Evolutionary conservation across 768 basidiomycete species (phyloP), one percentile per base, ranked within the genome.

Genomic region (Amanita rubescens): DNA sequence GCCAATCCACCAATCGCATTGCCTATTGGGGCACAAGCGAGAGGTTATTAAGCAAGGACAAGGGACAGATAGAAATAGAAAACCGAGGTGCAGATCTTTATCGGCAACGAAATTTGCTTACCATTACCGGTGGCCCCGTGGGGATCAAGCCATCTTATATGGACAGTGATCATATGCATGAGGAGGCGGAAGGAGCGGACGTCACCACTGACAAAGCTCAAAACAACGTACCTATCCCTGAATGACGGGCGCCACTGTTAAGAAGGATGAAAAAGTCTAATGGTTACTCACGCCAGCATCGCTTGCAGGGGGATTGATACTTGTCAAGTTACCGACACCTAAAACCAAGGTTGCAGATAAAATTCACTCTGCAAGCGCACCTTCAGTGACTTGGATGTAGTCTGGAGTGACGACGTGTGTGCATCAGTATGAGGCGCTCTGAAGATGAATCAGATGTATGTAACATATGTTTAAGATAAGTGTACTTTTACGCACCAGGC

Each of bases 381-480:
- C 90, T 35, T n/a, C n/a, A n/a, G 81, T 82, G 51, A 89, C 69
- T 61, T 86, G 87, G 32, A 88, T 73, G 64, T 81, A 90, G 64
- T 84, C 82, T n/a, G 85, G 82, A 0, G 88, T 87, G 57, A 79
- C 73, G 4, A 88, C 74, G 63, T 79, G 62, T 84, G 85, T 15
- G 79, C 84, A 49, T 81, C 82, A 1, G 69, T 72, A 91, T 87
- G 59, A 85, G 63, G 46, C 79, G 58, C 69, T 64, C 82, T 84
- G 53, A 3, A 30, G 27, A 8, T 35, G 7, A 10, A 55, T 27
- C 52, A 25, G n/a, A 30, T 37, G 50, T 45, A 51, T 51, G 37
- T 35, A 7, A 32, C 27, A n/a, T 5, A 54, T 39, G 24, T 48
- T 53, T 38, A 43, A 17, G 51, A 34, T 25, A 41, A 39, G 22